These are phyloP conservation scores for Deakozyma indianensis DNA, from an alignment of 805 yeast genomes.

Conservation along the genomic window DNA sequence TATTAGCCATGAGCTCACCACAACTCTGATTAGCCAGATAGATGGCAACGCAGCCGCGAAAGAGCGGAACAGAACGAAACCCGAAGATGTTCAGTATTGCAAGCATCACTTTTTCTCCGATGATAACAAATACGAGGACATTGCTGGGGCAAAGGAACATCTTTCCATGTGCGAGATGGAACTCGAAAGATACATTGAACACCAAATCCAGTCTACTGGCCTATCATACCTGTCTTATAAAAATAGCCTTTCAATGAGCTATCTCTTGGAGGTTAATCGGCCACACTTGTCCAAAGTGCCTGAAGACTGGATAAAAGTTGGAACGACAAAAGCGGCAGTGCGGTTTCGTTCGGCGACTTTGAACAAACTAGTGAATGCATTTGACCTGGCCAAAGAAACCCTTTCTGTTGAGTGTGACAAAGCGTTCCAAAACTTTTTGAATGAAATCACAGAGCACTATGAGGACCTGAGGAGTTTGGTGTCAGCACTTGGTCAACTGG, in stretches of 20 bases:
- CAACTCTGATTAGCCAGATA: slow-evolving; percentile 13
- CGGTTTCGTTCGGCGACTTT: slow-evolving; percentile 59
- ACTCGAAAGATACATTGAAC: slow-evolving; percentile 38
- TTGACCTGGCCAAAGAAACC: slow-evolving; percentile 48
- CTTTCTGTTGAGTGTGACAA: slow-evolving; percentile 32
- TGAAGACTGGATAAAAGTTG: slow-evolving; percentile 59
- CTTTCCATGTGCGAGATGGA: slow-evolving; percentile 31
- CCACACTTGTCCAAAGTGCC: slow-evolving; percentile 48
- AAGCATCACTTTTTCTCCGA: slow-evolving; percentile 11
- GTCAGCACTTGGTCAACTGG: slow-evolving; percentile 38
- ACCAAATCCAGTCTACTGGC: slow-evolving; percentile 31
- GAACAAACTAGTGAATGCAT: slow-evolving; percentile 32
- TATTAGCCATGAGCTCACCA: slow-evolving; percentile 18
- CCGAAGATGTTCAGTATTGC: neutral
- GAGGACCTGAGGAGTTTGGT: slow-evolving; percentile 30
- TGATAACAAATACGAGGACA: slow-evolving; percentile 10
- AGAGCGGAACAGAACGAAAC: slow-evolving; percentile 9
- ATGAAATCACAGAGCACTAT: slow-evolving; percentile 25
- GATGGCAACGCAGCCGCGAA: slow-evolving; percentile 13
- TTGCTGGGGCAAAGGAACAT: slow-evolving; percentile 18
- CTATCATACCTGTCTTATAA: slow-evolving; percentile 16
- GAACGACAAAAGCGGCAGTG: slow-evolving; percentile 52
- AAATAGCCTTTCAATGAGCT: slow-evolving; percentile 20
- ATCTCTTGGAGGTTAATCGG: slow-evolving; percentile 62
- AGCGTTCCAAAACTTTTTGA: slow-evolving; percentile 29